A percentile compares a stretch with the other conserved stretches of the same genome.
These are phyloP conservation scores for Adansonia grandidieri DNA, from an alignment of 441 rosid species.

Conservation along the genomic window DNA sequence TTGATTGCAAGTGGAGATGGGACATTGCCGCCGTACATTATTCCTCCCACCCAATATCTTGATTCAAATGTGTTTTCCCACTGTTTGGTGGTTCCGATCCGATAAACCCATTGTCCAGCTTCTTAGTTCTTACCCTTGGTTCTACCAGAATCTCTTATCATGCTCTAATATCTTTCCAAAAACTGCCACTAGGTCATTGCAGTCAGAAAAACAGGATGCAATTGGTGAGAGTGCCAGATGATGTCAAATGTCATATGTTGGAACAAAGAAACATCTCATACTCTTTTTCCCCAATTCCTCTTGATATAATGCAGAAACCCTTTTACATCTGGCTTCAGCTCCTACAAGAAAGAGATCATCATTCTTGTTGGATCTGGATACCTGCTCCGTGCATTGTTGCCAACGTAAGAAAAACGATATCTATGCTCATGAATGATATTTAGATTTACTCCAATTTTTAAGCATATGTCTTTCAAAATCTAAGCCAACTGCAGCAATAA, in stretches of 20 bases:
- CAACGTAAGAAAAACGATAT: background rate
- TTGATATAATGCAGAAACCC: constrained; percentile 43
- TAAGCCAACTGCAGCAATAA: too few relatives aligned
- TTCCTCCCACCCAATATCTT: constrained; percentile 42
- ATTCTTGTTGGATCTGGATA: constrained; percentile 35
- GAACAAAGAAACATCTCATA: constrained; percentile 33
- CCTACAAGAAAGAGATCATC: constrained; percentile 35
- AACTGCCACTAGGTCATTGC: constrained; percentile 28
- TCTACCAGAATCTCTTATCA: constrained; percentile 42
- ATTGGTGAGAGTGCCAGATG: constrained; percentile 45
- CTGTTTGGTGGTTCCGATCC: constrained; percentile 32
- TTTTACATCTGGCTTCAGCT: constrained; percentile 37
- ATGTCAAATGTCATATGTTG: constrained; percentile 44
- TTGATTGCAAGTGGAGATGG: constrained; percentile 27
- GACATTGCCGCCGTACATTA: constrained; percentile 34
- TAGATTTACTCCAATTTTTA: too few relatives aligned
- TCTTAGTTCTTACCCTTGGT: constrained; percentile 25
- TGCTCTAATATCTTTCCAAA: constrained; percentile 35
- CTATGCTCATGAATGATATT: too few relatives aligned
- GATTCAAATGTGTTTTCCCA: constrained; percentile 44
- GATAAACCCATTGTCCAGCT: constrained; percentile 35
- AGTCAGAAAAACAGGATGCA: constrained; percentile 35
- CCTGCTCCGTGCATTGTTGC: constrained; percentile 23
- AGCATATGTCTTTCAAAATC: too few relatives aligned
- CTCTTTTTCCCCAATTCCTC: constrained; percentile 34